These are phyloP conservation scores for Colletotrichum destructivum DNA, from an alignment of 2,329 filamentous ascomycete genomes.

Conservation along the genomic window DNA sequence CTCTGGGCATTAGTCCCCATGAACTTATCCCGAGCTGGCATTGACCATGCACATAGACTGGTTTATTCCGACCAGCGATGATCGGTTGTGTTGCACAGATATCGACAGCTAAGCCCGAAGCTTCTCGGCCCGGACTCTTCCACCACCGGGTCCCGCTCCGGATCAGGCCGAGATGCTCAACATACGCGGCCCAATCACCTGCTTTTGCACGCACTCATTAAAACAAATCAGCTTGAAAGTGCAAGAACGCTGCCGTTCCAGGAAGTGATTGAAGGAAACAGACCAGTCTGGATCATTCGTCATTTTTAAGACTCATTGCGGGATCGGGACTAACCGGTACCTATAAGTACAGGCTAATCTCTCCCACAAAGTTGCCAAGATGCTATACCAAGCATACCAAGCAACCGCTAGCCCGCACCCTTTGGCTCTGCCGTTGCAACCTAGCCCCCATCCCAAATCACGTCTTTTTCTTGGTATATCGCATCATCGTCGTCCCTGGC, in stretches of 20 bases:
- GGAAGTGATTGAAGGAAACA: not conserved
- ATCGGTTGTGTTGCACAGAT: not conserved
- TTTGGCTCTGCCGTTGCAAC: not conserved
- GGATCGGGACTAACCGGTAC: not conserved
- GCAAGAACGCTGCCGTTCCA: not conserved
- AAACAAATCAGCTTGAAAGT: fast-evolving
- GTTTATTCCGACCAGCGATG: not conserved
- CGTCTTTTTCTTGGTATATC: constrained; percentile 37
- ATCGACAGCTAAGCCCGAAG: not conserved
- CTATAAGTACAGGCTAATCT: not conserved
- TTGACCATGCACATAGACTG: too few species aligned
- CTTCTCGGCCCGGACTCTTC: not conserved
- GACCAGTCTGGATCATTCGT: not conserved
- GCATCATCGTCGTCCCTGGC: constrained; percentile 18
- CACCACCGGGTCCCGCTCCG: not conserved
- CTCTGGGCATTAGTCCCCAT: too few species aligned
- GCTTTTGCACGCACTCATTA: not conserved
- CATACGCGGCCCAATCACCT: not conserved
- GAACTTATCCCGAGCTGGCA: too few species aligned
- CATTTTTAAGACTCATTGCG: not conserved
- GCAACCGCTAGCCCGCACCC: constrained; percentile 6
- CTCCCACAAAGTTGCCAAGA: constrained; percentile 30
- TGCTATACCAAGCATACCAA: constrained; percentile 34
- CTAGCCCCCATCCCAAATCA: constrained; percentile 7
- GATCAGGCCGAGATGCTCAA: not conserved